Conservation (phyloP, 2,329 filamentous ascomycete species). For the Magnaporthiopsis poae region DNA sequence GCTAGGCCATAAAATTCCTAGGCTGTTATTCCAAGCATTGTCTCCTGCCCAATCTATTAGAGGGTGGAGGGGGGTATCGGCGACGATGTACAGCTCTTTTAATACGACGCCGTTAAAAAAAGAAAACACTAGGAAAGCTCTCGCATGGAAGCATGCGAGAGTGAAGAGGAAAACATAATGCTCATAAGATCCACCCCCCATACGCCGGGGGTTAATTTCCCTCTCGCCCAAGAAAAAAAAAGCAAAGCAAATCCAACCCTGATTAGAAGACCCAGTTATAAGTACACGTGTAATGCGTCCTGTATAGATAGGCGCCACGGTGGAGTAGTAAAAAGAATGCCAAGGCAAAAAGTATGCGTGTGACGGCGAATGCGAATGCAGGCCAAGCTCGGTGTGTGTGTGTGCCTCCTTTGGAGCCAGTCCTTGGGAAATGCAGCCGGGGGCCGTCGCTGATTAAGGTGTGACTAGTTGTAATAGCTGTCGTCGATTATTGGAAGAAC, state of each 20-base stretch:
- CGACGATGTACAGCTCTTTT: conserved; percentile 9
- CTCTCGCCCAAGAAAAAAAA: background rate
- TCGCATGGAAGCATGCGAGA: background rate
- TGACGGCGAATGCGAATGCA: background rate
- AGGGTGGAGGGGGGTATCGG: conserved; percentile 9
- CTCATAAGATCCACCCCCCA: background rate
- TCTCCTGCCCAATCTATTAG: conserved; percentile 9
- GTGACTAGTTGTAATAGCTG: too few relatives aligned
- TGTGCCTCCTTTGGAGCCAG: background rate
- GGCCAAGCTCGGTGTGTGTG: background rate
- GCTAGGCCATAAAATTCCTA: too few relatives aligned
- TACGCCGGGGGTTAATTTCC: too few relatives aligned
- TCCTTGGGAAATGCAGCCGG: background rate
- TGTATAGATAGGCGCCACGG: background rate
- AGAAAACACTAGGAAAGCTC: too few relatives aligned
- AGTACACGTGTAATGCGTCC: conserved; percentile 3
- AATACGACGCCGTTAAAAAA: conserved; percentile 11
- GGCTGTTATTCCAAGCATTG: conserved; percentile 6
- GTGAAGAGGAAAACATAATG: background rate
- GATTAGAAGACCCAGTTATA: background rate
- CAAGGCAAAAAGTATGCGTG: background rate
- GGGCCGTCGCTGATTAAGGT: too few relatives aligned
- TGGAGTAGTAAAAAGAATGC: background rate
- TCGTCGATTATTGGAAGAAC: too few relatives aligned
- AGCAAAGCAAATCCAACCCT: background rate